Base-by-base conservation (phyloP, 2,329 filamentous ascomycete species). In the Calonectria leucothoes region DNA sequence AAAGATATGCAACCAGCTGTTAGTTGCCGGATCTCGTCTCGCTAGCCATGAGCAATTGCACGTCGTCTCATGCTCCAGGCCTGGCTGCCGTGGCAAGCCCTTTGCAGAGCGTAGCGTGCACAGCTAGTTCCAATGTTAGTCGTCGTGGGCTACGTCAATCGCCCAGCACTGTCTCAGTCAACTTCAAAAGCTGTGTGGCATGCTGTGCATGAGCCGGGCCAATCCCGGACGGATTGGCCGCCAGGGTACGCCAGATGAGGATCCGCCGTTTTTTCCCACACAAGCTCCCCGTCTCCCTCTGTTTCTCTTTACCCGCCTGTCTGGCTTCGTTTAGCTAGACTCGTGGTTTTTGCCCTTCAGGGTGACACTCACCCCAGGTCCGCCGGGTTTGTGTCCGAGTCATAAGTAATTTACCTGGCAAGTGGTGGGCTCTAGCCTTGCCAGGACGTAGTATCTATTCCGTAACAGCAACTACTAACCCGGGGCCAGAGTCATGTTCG, bases 131-230 rank as follows among this genome's bases (percentile, higher is more conserved):
- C 23, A 11, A 10, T 61, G 55, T 37, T 61, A 27, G 33, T 61
- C 33, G 35, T 35, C 35, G 25, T 17, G 10, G 27, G 29, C 37
- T n/a, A 31, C 49, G 48, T 66, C 48, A 67, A 35, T 67, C 57
- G 49, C n/a, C 25, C 11, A 8, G 11, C 49, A 20, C 15, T 67
- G 65, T 67, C 65, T 42, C 49, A 67, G 49, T 33, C 65, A 23
- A 33, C 33, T 42, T 17, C 17, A 33, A 27, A 57, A 67, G 65
- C 49, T 25, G 57, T 25, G 57, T 67, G 25, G 17, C 35, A 67
- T 67, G 65, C 65, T 25, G 65, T 67, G 65, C 65, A 67, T 67
- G 48, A 57, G 65, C 65, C 65, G 49, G 57, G 31, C 31, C 2
- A 27, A 25, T 42, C 65, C 29, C 33, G 55, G 42, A 12, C 55